A percentile compares a stretch with the other conserved stretches of the same genome.
These are phyloP conservation scores for Neurospora sp. DNA, from an alignment of 495 filamentous ascomycete genomes.

Conservation along the genomic window DNA sequence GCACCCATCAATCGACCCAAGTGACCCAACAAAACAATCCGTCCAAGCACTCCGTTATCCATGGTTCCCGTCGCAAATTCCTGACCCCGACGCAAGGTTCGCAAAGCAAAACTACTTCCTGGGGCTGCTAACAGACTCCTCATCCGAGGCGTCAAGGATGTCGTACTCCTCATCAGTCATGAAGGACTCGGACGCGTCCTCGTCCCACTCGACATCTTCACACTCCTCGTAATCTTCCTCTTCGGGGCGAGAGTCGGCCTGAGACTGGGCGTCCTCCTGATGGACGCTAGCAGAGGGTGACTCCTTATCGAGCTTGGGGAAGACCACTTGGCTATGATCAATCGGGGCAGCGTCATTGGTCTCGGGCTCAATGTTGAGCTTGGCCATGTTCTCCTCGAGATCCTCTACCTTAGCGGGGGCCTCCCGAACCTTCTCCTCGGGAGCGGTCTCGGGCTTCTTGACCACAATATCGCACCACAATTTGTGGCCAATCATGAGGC, in stretches of 20 bases:
- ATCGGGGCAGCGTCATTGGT: conserved; percentile 7
- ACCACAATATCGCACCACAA: conserved; percentile 92
- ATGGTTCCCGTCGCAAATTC: conserved; percentile 12
- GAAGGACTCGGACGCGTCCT: conserved; percentile 57
- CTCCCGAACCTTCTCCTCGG: conserved; percentile 1
- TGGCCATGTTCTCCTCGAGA: conserved; percentile 12
- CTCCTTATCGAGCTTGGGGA: conserved; percentile 93
- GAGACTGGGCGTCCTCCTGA: conserved; percentile 34
- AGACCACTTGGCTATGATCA: conserved; percentile 71
- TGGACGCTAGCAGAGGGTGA: conserved; percentile 75
- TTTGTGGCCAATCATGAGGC: conserved; percentile 77
- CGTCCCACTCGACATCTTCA: conserved; percentile 49
- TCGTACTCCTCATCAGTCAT: conserved; percentile 97
- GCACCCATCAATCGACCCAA: neutral
- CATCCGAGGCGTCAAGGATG: conserved; percentile 88
- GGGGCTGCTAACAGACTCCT: conserved; percentile 50
- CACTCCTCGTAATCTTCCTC: conserved; percentile 58
- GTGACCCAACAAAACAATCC: neutral
- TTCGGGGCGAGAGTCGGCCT: conserved; percentile 18
- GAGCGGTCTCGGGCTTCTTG: conserved; percentile 18
- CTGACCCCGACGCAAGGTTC: neutral
- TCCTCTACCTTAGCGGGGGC: conserved; percentile 8
- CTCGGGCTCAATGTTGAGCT: conserved; percentile 11
- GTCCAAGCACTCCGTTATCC: neutral
- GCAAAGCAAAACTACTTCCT: neutral